Evolutionary conservation across 805 yeast species (phyloP), one percentile per base, ranked within the genome.

Genomic region (Lipomyces sp.): DNA sequence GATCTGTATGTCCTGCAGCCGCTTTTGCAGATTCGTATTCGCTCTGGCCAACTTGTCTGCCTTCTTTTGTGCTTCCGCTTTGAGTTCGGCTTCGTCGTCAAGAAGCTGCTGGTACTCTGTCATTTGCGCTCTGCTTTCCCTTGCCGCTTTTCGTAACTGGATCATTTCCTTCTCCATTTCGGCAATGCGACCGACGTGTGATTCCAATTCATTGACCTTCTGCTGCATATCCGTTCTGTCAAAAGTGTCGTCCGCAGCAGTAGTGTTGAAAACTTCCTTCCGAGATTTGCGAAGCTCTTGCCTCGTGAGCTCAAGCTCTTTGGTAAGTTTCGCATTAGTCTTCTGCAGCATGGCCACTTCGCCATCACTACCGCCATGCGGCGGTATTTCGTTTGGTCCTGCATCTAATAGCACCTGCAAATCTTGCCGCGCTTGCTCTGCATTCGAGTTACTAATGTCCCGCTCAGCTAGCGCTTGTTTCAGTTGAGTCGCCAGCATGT

Each of bases 11-110:
- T 33, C 43, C 7, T 40, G 29, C 11, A 42, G 22, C 39, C 43
- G 36, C 18, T 31, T 41, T 16, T 34, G 37, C 16, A 50, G 44
- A n/a, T 21, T 26, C 2, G 35, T 22, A 34, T 51, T 52, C 43
- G 43, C 37, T 33, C 39, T 51, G 4, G 47, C n/a, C 8, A 53
- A 31, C 18, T 18, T 38, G n/a, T 52, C 58, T 5, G 57, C 53
- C 16, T 36, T n/a, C 28, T 37, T 39, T 35, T 52, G 39, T 4
- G 58, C 55, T 7, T 22, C 34, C 22, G 42, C 47, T n/a, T 50
- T 49, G 16, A 49, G 31, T 24, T 44, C 49, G 11, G 53, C 50
- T 38, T 55, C 58, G 16, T 43, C 49, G 14, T 47, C 42, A 2
- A 51, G 16, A 8, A 31, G 53, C 36, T 37, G 39, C 34, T 45